Percentiles rank a stretch among this genome's conserved stretches.
Evolutionary conservation across 768 basidiomycete genomes (phyloP).

Genomic region (Hygrocybe coccinea): DNA sequence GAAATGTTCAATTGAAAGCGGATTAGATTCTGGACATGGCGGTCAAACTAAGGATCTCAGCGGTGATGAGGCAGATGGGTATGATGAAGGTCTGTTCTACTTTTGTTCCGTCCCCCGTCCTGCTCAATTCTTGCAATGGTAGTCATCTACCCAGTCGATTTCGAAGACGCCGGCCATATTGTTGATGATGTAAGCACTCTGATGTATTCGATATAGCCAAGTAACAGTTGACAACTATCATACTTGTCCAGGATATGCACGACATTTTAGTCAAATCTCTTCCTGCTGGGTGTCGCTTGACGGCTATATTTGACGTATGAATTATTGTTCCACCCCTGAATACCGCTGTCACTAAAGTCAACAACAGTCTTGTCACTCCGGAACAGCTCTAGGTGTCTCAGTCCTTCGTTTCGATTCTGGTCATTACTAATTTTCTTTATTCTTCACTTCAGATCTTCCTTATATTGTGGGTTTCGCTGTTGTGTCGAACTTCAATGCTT

Average conservation of each 20-base stretch:
- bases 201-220: neutral
- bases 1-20: neutral
- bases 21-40: conserved; percentile 85
- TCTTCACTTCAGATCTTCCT: conserved; percentile 55
- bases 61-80: conserved; percentile 82
- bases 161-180: conserved; percentile 63
- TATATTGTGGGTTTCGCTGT: conserved; percentile 47
- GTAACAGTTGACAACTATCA: conserved; percentile 5
- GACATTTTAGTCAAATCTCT: conserved; percentile 47
- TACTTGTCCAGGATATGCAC: conserved; percentile 55
- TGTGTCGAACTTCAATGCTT: neutral
- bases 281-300: conserved; percentile 58
- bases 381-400: conserved; percentile 76
- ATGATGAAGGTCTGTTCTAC: conserved; percentile 58
- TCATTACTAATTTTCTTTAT: neutral
- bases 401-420: conserved; percentile 10
- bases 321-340: neutral
- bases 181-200: conserved; percentile 73
- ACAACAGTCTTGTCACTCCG: conserved; percentile 80
- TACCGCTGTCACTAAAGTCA: neutral
- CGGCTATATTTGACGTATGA: conserved; percentile 73
- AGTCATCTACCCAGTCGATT: conserved; percentile 82
- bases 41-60: conserved; percentile 81
- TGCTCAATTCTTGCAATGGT: conserved; percentile 2
- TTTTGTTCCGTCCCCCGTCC: neutral